These are phyloP conservation scores for barrel medic (Medicago truncatula) DNA, from an alignment of 306 rosid genomes.

Conservation along the genomic window DNA sequence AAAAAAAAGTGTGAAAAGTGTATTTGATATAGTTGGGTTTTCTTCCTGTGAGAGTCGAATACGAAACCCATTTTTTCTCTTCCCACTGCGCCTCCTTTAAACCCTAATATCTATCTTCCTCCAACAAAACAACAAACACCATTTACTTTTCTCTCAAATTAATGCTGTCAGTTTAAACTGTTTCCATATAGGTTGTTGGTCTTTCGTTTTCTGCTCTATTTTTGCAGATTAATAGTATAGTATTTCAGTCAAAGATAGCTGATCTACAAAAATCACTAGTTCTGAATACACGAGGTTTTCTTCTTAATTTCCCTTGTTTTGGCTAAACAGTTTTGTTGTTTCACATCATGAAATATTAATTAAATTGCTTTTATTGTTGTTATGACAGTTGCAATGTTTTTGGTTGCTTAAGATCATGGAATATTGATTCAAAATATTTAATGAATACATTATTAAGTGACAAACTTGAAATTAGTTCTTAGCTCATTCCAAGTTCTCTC, in stretches of 20 bases:
- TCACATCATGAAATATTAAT: too few relatives aligned
- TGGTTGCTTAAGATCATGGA: too few relatives aligned
- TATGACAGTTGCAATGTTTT: too few relatives aligned
- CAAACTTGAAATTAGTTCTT: too few relatives aligned
- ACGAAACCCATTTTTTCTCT: not conserved
- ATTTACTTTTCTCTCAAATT: not conserved
- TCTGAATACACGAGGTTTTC: not conserved
- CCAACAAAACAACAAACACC: not conserved
- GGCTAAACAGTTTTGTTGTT: too few relatives aligned
- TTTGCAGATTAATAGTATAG: not conserved
- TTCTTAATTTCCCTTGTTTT: too few relatives aligned
- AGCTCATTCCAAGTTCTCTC: too few relatives aligned
- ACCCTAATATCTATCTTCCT: not conserved
- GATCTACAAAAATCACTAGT: not conserved
- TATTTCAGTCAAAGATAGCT: not conserved
- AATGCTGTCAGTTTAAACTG: not conserved
- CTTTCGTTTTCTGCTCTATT: not conserved
- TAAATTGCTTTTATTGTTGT: too few relatives aligned
- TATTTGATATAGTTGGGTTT: not conserved
- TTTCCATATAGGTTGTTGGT: too few relatives aligned
- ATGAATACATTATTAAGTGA: too few relatives aligned
- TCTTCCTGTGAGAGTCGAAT: not conserved
- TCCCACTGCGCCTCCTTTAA: conserved; percentile 28
- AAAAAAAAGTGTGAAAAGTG: too few relatives aligned
- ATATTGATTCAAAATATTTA: too few relatives aligned